Base-by-base conservation (phyloP, 805 yeast species). In the baker's yeast (Saccharomyces cerevisiae) region DNA sequence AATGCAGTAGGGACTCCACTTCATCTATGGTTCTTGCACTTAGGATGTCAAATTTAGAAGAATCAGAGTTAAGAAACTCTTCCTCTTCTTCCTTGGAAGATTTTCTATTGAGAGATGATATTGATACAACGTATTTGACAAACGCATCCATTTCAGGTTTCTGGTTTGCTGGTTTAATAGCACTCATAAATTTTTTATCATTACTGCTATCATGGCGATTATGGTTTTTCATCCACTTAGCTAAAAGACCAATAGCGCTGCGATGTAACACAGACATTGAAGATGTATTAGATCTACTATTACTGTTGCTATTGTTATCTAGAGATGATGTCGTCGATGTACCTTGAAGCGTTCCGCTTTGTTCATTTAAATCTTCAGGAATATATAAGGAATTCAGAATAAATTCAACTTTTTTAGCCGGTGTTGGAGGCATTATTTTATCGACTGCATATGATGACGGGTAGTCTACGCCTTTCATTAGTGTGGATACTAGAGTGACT, bases 11-110 rank as follows among this genome's bases (percentile, higher is more conserved):
- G 57, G 69, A 77, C 61, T 83, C 86, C 49, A 84, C 78, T 64
- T 87, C 91, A 59, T 82, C 85, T 28, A 85, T 77, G 2, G 87
- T 82, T 63, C 89, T 73, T 2, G 89, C 89, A 66, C 89, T 82
- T 54, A 87, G 68, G 8, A 84, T 71, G 67, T 86, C 92, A 55
- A 82, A 76, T 59, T 82, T 77, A 1, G 69, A 59, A n/a, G 60
- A 52, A 22, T 56, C 51, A 2, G 56, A 46, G 46, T 54, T 53
- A 14, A 41, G 14, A 8, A 59, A 51, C n/a, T 57, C 55, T 41
- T 55, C 62, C 11, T 55, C 53, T 10, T 31, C 47, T 22, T 53
- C 56, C n/a, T 52, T 41, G 3, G 56, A 51, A 8, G 55, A 56
- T 17, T 58, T 59, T 24, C 51, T 53, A 41, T 66, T 66, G 26